These are phyloP conservation scores for Ascocoryne sarcoides DNA, from an alignment of 2,329 filamentous ascomycete species.

Conservation along the genomic window DNA sequence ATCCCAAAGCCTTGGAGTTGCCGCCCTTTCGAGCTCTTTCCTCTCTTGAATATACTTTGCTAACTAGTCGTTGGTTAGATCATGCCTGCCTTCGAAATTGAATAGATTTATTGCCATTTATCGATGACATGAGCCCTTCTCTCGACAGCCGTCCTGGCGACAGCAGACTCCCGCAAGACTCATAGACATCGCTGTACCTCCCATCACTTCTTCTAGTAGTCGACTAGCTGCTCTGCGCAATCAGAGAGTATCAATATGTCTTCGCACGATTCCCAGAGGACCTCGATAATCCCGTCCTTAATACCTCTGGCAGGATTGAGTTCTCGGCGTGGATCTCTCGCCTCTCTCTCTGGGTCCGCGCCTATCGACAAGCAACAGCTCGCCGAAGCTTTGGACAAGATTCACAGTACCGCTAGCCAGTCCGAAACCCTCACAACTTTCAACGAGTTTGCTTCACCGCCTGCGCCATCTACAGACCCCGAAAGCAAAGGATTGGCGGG, in stretches of 20 bases:
- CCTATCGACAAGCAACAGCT: slow-evolving; percentile 65
- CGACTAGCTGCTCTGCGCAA: too few species aligned
- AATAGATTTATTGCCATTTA: too few species aligned
- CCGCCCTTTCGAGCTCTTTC: too few species aligned
- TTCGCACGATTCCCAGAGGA: slow-evolving; percentile 21
- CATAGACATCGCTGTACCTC: slow-evolving; percentile 12
- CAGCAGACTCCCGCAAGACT: slow-evolving; percentile 21
- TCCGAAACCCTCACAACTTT: slow-evolving; percentile 83
- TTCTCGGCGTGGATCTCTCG: slow-evolving; percentile 37
- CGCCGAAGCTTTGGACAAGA: slow-evolving; percentile 71
- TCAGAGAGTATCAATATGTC: slow-evolving; percentile 19
- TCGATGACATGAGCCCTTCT: slow-evolving; percentile 18
- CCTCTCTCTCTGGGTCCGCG: slow-evolving; percentile 38
- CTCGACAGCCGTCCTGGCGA: slow-evolving; percentile 14
- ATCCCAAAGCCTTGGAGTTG: too few species aligned
- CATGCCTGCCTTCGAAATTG: too few species aligned
- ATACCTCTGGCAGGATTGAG: slow-evolving; percentile 18
- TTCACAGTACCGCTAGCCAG: slow-evolving; percentile 81
- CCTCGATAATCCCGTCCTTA: slow-evolving; percentile 13
- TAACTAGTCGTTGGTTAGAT: too few species aligned
- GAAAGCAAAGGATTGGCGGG: slow-evolving; percentile 64
- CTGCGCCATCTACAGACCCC: slow-evolving; percentile 44
- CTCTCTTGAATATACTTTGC: too few species aligned
- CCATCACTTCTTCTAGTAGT: slow-evolving; percentile 18
- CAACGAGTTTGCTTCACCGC: slow-evolving; percentile 76